Evolutionary conservation across 2,329 filamentous ascomycete genomes (phyloP).

Genomic region (Blastomyces silverae): DNA sequence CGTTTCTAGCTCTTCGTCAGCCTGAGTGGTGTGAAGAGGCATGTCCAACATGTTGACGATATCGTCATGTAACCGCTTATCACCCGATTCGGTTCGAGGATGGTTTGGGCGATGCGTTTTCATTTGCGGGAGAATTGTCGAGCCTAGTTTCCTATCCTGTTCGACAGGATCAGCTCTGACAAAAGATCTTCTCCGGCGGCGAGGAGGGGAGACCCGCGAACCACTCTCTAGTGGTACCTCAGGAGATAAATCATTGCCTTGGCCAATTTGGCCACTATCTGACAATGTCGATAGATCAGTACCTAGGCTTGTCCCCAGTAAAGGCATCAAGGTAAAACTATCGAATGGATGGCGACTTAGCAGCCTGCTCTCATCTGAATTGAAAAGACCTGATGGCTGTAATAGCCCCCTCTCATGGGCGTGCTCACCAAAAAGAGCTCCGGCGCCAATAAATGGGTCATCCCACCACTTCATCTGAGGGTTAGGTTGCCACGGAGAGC

Average conservation of each 20-base stretch:
- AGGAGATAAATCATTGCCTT: no score
- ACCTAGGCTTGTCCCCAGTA: background rate
- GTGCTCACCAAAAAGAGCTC: no score
- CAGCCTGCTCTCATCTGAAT: background rate
- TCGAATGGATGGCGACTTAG: background rate
- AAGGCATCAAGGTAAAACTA: background rate
- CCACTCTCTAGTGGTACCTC: background rate
- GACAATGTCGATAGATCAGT: background rate
- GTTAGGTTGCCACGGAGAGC: background rate
- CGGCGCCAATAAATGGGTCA: background rate
- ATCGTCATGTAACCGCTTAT: constrained; percentile 9
- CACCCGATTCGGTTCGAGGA: constrained; percentile 8
- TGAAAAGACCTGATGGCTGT: background rate
- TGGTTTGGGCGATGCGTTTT: background rate
- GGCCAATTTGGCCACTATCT: background rate
- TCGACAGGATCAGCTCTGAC: background rate
- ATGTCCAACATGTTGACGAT: background rate
- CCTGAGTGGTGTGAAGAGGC: background rate
- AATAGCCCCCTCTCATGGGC: background rate
- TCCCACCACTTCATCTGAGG: background rate
- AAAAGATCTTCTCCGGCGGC: background rate
- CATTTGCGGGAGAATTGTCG: background rate
- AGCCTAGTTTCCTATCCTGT: background rate
- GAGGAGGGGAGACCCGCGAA: background rate
- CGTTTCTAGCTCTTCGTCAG: constrained; percentile 8